A percentile compares a stretch with the other conserved stretches of the same genome.
These are phyloP conservation scores for Cryptococcus hybrid DNA, from an alignment of 1,284 basidiomycete species.

Conservation along the genomic window DNA sequence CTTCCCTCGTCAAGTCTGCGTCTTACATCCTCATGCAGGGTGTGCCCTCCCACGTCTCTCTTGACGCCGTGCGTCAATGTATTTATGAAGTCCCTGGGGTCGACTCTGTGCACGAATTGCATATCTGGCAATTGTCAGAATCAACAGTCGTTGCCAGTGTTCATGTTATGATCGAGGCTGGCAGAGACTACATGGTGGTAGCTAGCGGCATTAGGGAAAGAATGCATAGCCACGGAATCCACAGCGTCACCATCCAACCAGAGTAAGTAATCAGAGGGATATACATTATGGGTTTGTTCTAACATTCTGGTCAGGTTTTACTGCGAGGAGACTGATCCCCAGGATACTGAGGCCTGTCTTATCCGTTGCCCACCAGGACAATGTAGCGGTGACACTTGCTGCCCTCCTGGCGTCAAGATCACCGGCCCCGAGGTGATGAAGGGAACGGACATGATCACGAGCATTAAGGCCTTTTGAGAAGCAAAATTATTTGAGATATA, in stretches of 20 bases:
- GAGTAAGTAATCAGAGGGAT: slow-evolving; percentile 28
- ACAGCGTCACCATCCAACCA: slow-evolving; percentile 79
- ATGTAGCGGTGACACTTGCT: slow-evolving; percentile 49
- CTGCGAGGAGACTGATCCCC: slow-evolving; percentile 7
- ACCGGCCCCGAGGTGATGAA: no score
- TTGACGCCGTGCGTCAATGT: slow-evolving; percentile 77
- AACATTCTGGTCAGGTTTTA: slow-evolving; percentile 11
- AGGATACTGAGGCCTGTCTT: slow-evolving; percentile 30
- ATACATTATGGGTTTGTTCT: not conserved
- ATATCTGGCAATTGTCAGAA: slow-evolving; percentile 93
- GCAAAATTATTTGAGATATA: no score
- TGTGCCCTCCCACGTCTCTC: slow-evolving; percentile 82
- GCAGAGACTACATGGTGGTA: slow-evolving; percentile 86
- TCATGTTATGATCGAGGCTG: slow-evolving; percentile 78
- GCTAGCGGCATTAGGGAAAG: slow-evolving; percentile 77
- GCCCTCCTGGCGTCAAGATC: slow-evolving; percentile 31
- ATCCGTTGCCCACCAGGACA: slow-evolving; percentile 50
- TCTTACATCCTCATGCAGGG: slow-evolving; percentile 97
- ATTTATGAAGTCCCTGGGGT: slow-evolving; percentile 84
- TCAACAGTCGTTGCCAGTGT: slow-evolving; percentile 92
- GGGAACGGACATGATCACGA: no score
- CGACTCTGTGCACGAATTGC: slow-evolving; percentile 87
- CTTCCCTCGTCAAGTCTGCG: slow-evolving; percentile 86
- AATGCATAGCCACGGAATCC: slow-evolving; percentile 88
- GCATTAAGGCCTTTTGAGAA: no score